A percentile compares a stretch with the other conserved stretches of the same genome.
Evolutionary conservation across 2,329 filamentous ascomycete genomes (phyloP).

Genomic region (Seiridium cupressi): DNA sequence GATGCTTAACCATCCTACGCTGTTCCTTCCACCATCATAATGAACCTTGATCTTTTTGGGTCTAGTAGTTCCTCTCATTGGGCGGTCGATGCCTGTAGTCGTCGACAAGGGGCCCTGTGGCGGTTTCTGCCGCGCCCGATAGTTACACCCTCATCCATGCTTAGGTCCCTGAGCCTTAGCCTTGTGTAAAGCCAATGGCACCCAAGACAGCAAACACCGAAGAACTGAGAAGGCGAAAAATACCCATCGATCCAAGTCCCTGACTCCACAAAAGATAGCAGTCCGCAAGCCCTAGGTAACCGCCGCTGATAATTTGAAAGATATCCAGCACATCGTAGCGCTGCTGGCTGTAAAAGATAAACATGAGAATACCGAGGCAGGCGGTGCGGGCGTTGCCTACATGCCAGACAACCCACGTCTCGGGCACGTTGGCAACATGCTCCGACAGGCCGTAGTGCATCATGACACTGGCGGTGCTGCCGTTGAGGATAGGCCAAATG

Average conservation of each 20-base stretch:
- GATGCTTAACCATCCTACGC: too few relatives aligned
- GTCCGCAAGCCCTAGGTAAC: conserved; percentile 15
- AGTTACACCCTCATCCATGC: too few relatives aligned
- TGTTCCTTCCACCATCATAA: too few relatives aligned
- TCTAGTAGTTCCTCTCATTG: too few relatives aligned
- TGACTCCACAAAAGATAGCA: conserved; percentile 14
- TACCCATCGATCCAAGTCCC: conserved; percentile 9
- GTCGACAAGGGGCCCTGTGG: too few relatives aligned
- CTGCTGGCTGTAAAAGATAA: conserved; percentile 16
- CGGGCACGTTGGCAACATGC: conserved; percentile 15
- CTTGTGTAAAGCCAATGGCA: background rate
- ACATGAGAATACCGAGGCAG: conserved; percentile 17
- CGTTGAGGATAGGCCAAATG: conserved; percentile 14
- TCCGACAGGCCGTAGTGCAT: conserved; percentile 15
- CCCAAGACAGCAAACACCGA: conserved; percentile 14
- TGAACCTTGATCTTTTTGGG: too few relatives aligned
- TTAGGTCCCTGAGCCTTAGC: background rate
- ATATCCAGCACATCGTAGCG: conserved; percentile 18
- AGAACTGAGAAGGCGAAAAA: conserved; percentile 15
- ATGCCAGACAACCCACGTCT: conserved; percentile 15
- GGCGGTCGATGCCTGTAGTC: too few relatives aligned
- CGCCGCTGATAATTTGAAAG: conserved; percentile 12
- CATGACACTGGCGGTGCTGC: conserved; percentile 13
- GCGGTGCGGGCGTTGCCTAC: conserved; percentile 17
- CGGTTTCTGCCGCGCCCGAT: too few relatives aligned